Evolutionary conservation across 352 stramenopile species (phyloP).

Genomic region (Pythium brachiatum): DNA sequence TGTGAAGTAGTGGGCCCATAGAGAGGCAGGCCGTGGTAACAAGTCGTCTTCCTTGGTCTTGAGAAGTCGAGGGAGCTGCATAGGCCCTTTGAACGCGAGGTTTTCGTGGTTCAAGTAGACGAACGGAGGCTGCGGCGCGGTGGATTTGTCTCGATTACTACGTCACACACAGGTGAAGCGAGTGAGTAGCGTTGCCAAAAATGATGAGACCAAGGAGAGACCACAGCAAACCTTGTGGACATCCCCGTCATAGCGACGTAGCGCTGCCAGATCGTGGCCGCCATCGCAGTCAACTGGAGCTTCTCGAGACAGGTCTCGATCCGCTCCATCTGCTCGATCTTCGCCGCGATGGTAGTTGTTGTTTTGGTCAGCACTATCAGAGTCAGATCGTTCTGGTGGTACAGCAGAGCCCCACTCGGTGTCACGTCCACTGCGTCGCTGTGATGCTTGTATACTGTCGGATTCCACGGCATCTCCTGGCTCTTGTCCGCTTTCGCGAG

Average conservation of each 20-base stretch:
- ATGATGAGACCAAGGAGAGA: too few species aligned
- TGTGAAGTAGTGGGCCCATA: conserved; percentile 52
- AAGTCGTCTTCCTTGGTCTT: conserved; percentile 48
- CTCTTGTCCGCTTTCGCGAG: conserved; percentile 24
- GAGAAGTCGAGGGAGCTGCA: conserved; percentile 50
- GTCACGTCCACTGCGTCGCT: background rate
- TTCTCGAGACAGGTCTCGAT: conserved; percentile 19
- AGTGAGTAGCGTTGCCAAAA: background rate
- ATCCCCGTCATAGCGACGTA: conserved; percentile 10
- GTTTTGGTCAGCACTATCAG: conserved; percentile 35
- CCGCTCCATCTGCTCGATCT: conserved; percentile 13
- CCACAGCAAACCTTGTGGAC: conserved; percentile 9
- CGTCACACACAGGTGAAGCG: background rate
- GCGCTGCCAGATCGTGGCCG: conserved; percentile 6
- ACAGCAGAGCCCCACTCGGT: conserved; percentile 32
- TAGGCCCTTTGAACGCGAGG: conserved; percentile 41
- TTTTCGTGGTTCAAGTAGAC: conserved; percentile 63
- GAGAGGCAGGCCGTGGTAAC: conserved; percentile 40
- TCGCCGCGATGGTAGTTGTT: background rate
- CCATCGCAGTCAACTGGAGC: conserved; percentile 10
- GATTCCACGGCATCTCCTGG: conserved; percentile 44
- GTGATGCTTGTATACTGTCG: conserved; percentile 30
- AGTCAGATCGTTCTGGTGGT: conserved; percentile 53
- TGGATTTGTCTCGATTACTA: background rate
- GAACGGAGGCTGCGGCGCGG: conserved; percentile 30